Percentiles rank a stretch among this genome's conserved stretches.
Conservation (phyloP, 495 filamentous ascomycete genomes). For the Corynascus novoguineensis region DNA sequence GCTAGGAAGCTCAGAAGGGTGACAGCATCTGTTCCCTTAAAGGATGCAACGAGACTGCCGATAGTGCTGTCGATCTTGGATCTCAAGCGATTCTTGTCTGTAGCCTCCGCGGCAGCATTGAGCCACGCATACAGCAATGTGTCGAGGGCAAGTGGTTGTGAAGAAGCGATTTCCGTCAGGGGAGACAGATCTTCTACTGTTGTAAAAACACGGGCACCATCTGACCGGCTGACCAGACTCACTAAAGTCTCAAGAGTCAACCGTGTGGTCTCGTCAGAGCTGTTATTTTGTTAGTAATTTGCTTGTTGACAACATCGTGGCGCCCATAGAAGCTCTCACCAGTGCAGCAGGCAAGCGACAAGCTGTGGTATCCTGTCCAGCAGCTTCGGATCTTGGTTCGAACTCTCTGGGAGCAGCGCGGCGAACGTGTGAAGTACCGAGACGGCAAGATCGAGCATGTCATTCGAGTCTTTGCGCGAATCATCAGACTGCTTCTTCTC, state of each 20-base stretch:
- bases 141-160: conserved; percentile 46
- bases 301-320: not conserved
- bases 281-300: conserved; percentile 32
- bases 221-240: conserved; percentile 40
- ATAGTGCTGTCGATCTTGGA: conserved; percentile 43
- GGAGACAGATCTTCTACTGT: conserved; percentile 43
- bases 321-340: conserved; percentile 37
- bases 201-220: conserved; percentile 45
- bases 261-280: conserved; percentile 45
- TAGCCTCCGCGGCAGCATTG: conserved; percentile 26
- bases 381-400: conserved; percentile 39
- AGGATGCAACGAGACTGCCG: conserved; percentile 39
- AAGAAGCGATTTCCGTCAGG: conserved; percentile 48
- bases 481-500: conserved; percentile 11
- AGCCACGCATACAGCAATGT: conserved; percentile 50
- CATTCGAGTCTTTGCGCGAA: conserved; percentile 29
- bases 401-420: conserved; percentile 43
- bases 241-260: conserved; percentile 51
- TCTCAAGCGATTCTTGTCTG: conserved; percentile 26
- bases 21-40: conserved; percentile 48
- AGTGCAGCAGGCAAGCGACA: conserved; percentile 43
- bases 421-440: conserved; percentile 55
- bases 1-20: conserved; percentile 46
- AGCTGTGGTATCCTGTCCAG: conserved; percentile 46
- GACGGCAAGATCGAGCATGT: conserved; percentile 58